Evolutionary conservation across 345 rosid species (phyloP).

Genomic region (Eucalyptus brandiana): DNA sequence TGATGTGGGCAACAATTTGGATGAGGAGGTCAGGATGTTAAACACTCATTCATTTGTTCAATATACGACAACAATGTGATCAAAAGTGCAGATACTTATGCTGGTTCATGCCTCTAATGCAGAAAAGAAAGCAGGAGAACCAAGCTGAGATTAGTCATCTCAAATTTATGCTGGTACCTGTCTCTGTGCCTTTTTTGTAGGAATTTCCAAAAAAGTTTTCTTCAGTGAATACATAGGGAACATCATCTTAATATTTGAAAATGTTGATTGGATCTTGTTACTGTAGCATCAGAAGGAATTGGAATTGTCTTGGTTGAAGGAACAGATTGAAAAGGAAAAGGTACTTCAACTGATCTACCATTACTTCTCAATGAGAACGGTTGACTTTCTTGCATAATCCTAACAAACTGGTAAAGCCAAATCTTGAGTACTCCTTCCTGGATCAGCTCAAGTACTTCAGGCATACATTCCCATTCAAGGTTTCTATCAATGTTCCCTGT

Average conservation of each 20-base stretch:
- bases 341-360: constrained; percentile 7
- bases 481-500: not conserved
- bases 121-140: constrained; percentile 33
- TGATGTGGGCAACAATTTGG: constrained; percentile 21
- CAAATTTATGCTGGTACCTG: constrained; percentile 71
- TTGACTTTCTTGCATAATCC: not conserved
- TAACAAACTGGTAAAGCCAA: not conserved
- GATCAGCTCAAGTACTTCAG: not conserved
- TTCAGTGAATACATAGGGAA: not conserved
- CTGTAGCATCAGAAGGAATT: constrained; percentile 72
- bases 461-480: not conserved
- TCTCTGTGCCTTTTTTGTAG: not conserved
- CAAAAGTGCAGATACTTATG: not conserved
- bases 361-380: not conserved
- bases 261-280: not conserved
- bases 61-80: not conserved
- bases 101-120: constrained; percentile 1
- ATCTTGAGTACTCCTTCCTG: not conserved
- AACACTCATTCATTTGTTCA: not conserved
- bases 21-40: constrained; percentile 31
- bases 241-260: not conserved
- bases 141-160: constrained; percentile 50
- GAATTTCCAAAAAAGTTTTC: not conserved
- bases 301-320: constrained; percentile 67
- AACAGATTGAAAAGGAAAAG: constrained; percentile 83